Evolutionary conservation across 2,329 filamentous ascomycete genomes (phyloP).

Genomic region (Escovopsis sp.): DNA sequence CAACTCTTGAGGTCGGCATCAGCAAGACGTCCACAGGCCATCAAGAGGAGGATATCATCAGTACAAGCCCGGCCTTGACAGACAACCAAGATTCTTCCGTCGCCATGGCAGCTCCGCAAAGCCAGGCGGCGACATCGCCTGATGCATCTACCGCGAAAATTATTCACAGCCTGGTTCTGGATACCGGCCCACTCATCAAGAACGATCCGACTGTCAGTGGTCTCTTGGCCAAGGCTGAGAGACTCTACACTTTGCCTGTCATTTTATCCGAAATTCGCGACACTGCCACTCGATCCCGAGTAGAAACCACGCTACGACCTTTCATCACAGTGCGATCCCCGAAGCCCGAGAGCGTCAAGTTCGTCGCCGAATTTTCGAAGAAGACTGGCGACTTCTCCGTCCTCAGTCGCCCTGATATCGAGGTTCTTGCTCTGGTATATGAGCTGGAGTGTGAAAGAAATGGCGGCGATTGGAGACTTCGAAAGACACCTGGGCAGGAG

Average conservation of each 20-base stretch:
- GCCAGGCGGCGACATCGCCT: constrained; percentile 3
- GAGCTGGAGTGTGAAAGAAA: constrained; percentile 89
- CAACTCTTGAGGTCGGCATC: too few species aligned
- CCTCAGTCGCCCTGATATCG: constrained; percentile 75
- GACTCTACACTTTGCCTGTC: constrained; percentile 67
- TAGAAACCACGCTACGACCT: constrained; percentile 72
- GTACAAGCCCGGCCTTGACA: background rate
- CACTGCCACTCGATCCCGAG: constrained; percentile 58
- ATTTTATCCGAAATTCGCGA: constrained; percentile 85
- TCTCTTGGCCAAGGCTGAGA: constrained; percentile 60
- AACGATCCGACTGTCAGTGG: constrained; percentile 79
- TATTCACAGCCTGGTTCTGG: constrained; percentile 71
- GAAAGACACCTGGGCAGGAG: constrained; percentile 67
- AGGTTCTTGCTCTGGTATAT: constrained; percentile 79
- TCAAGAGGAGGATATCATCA: too few species aligned
- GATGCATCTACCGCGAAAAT: constrained; percentile 35
- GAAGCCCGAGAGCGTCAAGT: constrained; percentile 57
- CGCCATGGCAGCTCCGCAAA: constrained; percentile 10
- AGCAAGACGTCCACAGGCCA: too few species aligned
- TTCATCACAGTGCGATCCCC: constrained; percentile 70
- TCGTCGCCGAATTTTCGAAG: constrained; percentile 72
- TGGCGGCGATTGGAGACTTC: constrained; percentile 73
- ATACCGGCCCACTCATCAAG: constrained; percentile 85
- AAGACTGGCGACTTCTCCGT: constrained; percentile 82
- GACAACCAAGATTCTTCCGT: background rate